phyloP scores from a whole-genome alignment of 2,329 filamentous ascomycete species.

The Pyrenophora seminiperda region DNA sequence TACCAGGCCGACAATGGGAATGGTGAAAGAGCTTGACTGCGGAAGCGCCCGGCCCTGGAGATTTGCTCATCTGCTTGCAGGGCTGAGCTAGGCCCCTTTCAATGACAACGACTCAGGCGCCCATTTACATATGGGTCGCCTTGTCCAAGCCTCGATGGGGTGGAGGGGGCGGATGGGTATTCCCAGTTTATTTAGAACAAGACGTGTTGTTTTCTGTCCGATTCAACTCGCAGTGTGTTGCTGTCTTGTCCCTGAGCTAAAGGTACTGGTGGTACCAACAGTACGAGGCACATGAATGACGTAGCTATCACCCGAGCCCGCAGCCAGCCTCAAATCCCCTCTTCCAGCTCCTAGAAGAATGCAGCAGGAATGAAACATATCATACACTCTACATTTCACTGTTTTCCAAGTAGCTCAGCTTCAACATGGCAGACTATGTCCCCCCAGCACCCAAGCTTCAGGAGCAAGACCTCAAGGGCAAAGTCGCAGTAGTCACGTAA shows the following conservation, averaged over 20 bases:
- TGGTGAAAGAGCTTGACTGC: conserved; percentile 13
- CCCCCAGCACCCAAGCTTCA: conserved; percentile 28
- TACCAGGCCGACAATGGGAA: conserved; percentile 5
- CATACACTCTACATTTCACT: background rate
- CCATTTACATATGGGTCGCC: background rate
- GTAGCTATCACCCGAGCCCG: background rate
- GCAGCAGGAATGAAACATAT: background rate
- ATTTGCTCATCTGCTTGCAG: conserved; percentile 28
- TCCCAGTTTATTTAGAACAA: too few relatives aligned
- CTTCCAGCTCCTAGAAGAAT: too few relatives aligned
- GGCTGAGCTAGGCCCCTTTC: conserved; percentile 25
- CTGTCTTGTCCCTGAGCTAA: too few relatives aligned
- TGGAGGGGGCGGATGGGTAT: too few relatives aligned
- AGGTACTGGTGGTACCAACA: too few relatives aligned
- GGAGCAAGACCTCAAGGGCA: conserved; percentile 37
- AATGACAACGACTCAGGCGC: conserved; percentile 10
- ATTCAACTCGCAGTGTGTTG: too few relatives aligned
- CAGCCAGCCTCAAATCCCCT: too few relatives aligned
- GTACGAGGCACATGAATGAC: background rate
- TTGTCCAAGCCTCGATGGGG: background rate
- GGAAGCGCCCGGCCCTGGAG: conserved; percentile 28
- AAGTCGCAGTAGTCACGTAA: conserved; percentile 42
- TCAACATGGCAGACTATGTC: conserved; percentile 28
- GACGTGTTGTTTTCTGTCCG: too few relatives aligned
- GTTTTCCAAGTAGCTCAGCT: background rate